phyloP scores from a whole-genome alignment of 2,329 filamentous ascomycete species.

The Kalaharituber pfeilii region DNA sequence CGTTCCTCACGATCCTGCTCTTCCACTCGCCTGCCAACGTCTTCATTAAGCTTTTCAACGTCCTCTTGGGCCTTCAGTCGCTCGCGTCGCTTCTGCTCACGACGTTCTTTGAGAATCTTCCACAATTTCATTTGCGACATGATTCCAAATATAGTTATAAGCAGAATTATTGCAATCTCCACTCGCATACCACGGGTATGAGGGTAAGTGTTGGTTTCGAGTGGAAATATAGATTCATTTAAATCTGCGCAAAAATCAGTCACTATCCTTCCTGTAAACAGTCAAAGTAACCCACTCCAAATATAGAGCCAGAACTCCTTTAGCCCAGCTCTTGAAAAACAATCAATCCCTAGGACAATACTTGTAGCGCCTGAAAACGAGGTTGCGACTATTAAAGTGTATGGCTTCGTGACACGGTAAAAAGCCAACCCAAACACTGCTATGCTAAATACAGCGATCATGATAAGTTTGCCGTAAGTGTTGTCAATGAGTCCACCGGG shows the following conservation, averaged over 20 bases:
- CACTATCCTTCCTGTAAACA: constrained; percentile 5
- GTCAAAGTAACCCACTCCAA: constrained; percentile 42
- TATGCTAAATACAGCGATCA: constrained; percentile 57
- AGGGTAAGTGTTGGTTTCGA: constrained; percentile 61
- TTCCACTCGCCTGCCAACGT: constrained; percentile 44
- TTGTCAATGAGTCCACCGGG: constrained; percentile 55
- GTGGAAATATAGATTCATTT: constrained; percentile 63
- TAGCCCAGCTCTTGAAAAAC: constrained; percentile 70
- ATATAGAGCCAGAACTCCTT: constrained; percentile 95
- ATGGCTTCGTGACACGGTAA: constrained; percentile 57
- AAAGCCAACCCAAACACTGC: constrained; percentile 59
- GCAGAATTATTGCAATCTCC: constrained; percentile 60
- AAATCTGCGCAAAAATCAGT: constrained; percentile 33
- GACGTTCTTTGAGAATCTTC: constrained; percentile 54
- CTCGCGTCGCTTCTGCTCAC: constrained; percentile 37
- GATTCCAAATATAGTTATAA: constrained; percentile 57
- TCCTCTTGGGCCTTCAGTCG: constrained; percentile 32
- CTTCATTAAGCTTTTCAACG: constrained; percentile 48
- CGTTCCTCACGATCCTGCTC: constrained; percentile 31
- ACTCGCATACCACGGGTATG: constrained; percentile 72
- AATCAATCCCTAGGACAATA: constrained; percentile 71
- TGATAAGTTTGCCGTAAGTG: constrained; percentile 46
- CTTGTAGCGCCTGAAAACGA: constrained; percentile 69
- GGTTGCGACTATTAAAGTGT: constrained; percentile 57
- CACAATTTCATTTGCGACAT: constrained; percentile 75